These are phyloP conservation scores for Brassica incana DNA, from an alignment of 345 rosid species.

Conservation along the genomic window DNA sequence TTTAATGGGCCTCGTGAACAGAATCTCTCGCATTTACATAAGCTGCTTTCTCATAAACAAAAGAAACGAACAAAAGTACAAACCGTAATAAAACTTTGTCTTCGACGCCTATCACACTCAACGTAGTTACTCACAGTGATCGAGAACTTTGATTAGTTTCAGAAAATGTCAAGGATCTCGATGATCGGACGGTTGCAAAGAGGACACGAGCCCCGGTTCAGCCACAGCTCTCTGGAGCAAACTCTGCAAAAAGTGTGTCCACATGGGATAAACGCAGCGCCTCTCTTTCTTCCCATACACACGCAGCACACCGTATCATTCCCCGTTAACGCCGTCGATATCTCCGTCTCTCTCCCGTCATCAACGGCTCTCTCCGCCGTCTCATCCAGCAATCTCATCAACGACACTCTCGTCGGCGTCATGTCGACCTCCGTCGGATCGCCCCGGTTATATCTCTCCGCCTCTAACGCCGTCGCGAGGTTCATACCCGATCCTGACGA, in stretches of 20 bases:
- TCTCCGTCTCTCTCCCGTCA: slow-evolving; percentile 22
- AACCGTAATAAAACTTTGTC: slow-evolving; percentile 5
- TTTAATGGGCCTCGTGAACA: slow-evolving; percentile 20
- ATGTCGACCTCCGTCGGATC: slow-evolving; percentile 11
- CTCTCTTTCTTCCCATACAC: slow-evolving; percentile 69
- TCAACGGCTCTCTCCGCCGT: slow-evolving; percentile 47
- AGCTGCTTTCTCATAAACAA: background rate
- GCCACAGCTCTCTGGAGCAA: slow-evolving; percentile 71
- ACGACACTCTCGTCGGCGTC: slow-evolving; percentile 63
- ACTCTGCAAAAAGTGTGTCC: slow-evolving; percentile 82
- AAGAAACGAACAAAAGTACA: slow-evolving; percentile 31
- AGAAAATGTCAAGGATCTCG: slow-evolving; percentile 68
- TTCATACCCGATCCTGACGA: slow-evolving; percentile 55
- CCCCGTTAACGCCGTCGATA: slow-evolving; percentile 38
- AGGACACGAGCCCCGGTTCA: slow-evolving; percentile 72
- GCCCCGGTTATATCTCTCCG: slow-evolving; percentile 62
- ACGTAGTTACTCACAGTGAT: background rate
- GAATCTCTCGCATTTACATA: slow-evolving; percentile 16
- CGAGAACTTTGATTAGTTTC: slow-evolving; percentile 21
- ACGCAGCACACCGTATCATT: slow-evolving; percentile 73
- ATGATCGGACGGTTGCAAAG: slow-evolving; percentile 70
- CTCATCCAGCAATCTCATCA: slow-evolving; percentile 80
- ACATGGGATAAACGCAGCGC: slow-evolving; percentile 83
- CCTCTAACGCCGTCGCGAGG: slow-evolving; percentile 91
- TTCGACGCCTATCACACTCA: slow-evolving; percentile 22